These are phyloP conservation scores for Aspergillus pseudoterreus DNA, from an alignment of 2,329 filamentous ascomycete genomes.

Conservation along the genomic window DNA sequence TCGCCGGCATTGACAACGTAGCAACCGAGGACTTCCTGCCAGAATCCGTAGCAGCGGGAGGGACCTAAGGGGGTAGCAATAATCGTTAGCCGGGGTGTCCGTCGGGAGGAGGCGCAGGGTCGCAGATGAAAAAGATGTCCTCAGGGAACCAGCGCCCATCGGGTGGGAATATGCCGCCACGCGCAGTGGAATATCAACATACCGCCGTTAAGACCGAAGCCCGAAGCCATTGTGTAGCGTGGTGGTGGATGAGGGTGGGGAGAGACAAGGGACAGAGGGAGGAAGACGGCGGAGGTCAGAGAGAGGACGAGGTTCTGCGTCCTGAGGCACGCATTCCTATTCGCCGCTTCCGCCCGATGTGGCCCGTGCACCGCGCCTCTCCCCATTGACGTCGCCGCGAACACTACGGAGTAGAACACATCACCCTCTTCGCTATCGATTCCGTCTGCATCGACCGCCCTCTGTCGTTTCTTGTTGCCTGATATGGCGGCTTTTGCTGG, in stretches of 20 bases:
- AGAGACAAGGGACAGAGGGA: constrained; percentile 11
- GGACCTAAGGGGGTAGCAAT: constrained; percentile 47
- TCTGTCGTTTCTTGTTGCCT: constrained; percentile 1
- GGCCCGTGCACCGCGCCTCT: constrained; percentile 15
- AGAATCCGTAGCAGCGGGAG: constrained; percentile 95
- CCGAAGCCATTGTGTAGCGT: constrained; percentile 45
- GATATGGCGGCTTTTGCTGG: constrained; percentile 36
- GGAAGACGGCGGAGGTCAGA: constrained; percentile 15
- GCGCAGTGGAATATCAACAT: constrained; percentile 22
- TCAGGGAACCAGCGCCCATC: constrained; percentile 11
- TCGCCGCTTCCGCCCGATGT: constrained; percentile 21
- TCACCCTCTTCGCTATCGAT: constrained; percentile 18
- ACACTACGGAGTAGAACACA: constrained; percentile 18
- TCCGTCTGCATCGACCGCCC: not conserved
- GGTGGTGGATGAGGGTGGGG: constrained; percentile 18
- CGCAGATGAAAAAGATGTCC: constrained; percentile 6
- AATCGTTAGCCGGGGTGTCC: constrained; percentile 20
- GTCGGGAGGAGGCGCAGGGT: constrained; percentile 13
- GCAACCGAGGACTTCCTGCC: constrained; percentile 98
- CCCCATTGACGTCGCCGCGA: constrained; percentile 11
- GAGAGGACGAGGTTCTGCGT: constrained; percentile 28
- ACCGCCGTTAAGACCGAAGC: constrained; percentile 54
- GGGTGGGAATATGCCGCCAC: constrained; percentile 2
- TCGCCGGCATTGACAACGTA: constrained; percentile 89
- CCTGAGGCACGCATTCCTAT: constrained; percentile 14